phyloP scores from a whole-genome alignment of 2,329 filamentous ascomycete genomes.

The Aspergillus phoenicis region DNA sequence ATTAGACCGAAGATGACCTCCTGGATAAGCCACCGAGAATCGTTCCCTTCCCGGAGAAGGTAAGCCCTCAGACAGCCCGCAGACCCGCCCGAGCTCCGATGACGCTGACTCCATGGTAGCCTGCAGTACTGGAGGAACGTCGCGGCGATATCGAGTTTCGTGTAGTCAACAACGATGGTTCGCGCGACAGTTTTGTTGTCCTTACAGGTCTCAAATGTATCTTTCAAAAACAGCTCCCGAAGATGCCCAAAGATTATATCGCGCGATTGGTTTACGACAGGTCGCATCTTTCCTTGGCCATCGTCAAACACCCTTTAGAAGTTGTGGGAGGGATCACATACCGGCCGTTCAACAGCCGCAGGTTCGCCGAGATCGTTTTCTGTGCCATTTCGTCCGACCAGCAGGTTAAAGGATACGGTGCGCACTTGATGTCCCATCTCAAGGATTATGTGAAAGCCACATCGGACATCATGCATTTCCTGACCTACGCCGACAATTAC shows the following conservation, averaged over 20 bases:
- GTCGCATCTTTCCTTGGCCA: slow-evolving; percentile 93
- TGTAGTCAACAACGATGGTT: slow-evolving; percentile 95
- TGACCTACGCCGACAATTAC: slow-evolving; percentile 98
- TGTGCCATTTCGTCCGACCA: slow-evolving; percentile 97
- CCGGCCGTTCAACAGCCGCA: slow-evolving; percentile 84
- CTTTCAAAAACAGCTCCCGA: slow-evolving; percentile 96
- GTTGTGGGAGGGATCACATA: slow-evolving; percentile 96
- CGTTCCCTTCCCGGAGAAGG: slow-evolving; percentile 89
- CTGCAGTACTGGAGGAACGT: slow-evolving; percentile 89
- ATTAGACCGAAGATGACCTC: slow-evolving; percentile 40
- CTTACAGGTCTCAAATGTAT: slow-evolving; percentile 95
- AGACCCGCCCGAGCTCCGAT: background rate
- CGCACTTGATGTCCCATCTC: slow-evolving; percentile 95
- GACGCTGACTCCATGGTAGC: slow-evolving; percentile 51
- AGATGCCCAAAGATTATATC: slow-evolving; percentile 99
- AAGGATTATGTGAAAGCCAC: slow-evolving; percentile 99
- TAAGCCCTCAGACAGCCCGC: slow-evolving; percentile 37
- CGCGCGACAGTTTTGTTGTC: slow-evolving; percentile 86
- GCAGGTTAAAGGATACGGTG: slow-evolving; percentile 97
- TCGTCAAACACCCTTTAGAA: slow-evolving; percentile 93
- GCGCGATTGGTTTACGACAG: slow-evolving; percentile 96
- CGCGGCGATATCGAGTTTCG: slow-evolving; percentile 94
- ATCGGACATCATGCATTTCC: slow-evolving; percentile 95
- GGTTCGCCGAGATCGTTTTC: slow-evolving; percentile 98
- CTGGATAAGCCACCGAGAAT: slow-evolving; percentile 58